Evolutionary conservation across 352 stramenopile genomes (phyloP).

Genomic region (Phytophthora pseudosyringae): DNA sequence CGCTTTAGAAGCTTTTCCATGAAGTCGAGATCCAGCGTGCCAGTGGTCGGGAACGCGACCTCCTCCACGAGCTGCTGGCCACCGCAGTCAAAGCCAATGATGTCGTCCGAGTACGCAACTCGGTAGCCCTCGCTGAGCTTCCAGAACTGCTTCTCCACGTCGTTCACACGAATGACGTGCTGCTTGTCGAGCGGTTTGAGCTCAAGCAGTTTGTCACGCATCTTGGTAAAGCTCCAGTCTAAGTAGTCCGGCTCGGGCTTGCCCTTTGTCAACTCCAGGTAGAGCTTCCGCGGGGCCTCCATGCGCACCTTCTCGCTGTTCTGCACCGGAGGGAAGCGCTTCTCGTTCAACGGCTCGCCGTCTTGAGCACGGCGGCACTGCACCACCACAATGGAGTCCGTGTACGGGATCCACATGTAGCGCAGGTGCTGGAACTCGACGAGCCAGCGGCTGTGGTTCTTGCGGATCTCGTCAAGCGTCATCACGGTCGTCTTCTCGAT

Average conservation of each 20-base stretch:
- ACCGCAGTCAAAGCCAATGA: constrained; percentile 99
- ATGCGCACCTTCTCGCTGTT: constrained; percentile 74
- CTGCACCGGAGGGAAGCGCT: constrained; percentile 49
- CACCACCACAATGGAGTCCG: constrained; percentile 95
- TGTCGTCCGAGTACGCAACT: constrained; percentile 92
- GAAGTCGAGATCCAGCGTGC: constrained; percentile 92
- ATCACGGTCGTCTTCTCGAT: constrained; percentile 94
- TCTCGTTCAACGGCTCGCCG: constrained; percentile 47
- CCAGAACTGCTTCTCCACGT: constrained; percentile 97
- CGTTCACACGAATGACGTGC: constrained; percentile 95
- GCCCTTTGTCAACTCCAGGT: constrained; percentile 70
- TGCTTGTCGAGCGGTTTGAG: constrained; percentile 91
- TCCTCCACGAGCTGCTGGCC: constrained; percentile 98
- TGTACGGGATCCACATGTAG: constrained; percentile 99
- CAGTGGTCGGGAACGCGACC: constrained; percentile 93
- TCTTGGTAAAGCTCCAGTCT: constrained; percentile 85
- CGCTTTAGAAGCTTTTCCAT: constrained; percentile 92
- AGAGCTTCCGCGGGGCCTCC: constrained; percentile 77
- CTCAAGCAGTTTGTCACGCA: constrained; percentile 83
- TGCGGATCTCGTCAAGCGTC: constrained; percentile 86
- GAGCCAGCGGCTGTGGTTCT: constrained; percentile 80
- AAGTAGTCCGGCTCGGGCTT: constrained; percentile 67
- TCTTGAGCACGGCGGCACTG: constrained; percentile 78
- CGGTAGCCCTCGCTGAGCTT: constrained; percentile 91
- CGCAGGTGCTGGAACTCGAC: constrained; percentile 87